Conservation (phyloP, 805 yeast species). For the Candida yuanshanica region DNA sequence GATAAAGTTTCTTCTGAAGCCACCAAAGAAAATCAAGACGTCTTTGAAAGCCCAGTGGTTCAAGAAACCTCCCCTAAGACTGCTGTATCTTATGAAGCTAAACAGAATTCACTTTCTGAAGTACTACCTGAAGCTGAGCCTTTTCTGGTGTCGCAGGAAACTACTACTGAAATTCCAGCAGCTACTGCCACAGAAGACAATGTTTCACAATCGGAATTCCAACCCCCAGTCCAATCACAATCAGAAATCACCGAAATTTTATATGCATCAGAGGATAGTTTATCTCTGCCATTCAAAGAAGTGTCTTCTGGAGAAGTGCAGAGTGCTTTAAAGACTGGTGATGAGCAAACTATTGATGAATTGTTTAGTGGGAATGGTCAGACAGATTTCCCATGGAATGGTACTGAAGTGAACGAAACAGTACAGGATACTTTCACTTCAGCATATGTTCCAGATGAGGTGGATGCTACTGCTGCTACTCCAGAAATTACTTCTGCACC, state of each 20-base stretch:
- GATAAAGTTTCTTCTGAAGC: neutral
- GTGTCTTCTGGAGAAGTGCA: neutral
- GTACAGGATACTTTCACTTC: neutral
- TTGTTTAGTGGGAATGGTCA: neutral
- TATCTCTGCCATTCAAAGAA: constrained; percentile 3
- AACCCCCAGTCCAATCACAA: too few species aligned
- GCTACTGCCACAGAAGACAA: too few species aligned
- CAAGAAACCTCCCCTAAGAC: too few species aligned
- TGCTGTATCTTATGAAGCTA: too few species aligned
- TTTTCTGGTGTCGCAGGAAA: too few species aligned
- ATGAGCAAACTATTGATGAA: neutral
- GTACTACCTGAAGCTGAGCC: too few species aligned
- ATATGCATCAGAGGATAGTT: too few species aligned
- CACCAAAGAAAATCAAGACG: neutral
- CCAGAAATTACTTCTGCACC: neutral
- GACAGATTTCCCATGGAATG: neutral
- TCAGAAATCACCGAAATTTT: too few species aligned
- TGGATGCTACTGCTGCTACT: neutral
- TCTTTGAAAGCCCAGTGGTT: neutral
- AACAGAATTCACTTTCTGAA: too few species aligned
- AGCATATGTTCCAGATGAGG: neutral
- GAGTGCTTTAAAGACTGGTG: too few species aligned
- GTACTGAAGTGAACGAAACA: neutral
- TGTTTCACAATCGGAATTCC: too few species aligned
- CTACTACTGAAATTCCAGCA: too few species aligned